phyloP scores from a whole-genome alignment of 306 rosid genomes.

The Styphnolobium japonicum region DNA sequence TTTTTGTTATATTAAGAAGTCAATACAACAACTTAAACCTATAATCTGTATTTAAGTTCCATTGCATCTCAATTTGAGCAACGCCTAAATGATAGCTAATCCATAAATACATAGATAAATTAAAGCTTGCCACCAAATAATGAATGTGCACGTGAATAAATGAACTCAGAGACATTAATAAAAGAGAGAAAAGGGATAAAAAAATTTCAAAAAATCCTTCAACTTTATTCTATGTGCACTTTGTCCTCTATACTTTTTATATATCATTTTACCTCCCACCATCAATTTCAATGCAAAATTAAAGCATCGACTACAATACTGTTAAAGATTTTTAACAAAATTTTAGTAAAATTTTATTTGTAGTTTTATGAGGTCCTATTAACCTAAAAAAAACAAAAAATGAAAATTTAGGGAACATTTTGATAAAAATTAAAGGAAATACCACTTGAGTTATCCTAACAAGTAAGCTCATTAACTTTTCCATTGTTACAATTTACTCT shows the following conservation, averaged over 20 bases:
- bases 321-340: not conserved
- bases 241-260: not conserved
- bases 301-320: not conserved
- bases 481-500: not conserved
- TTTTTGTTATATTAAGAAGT: not conserved
- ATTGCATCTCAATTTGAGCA: not conserved
- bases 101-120: not conserved
- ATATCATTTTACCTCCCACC: not conserved
- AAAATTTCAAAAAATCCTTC: not conserved
- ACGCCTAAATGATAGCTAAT: not conserved
- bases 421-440: too few species aligned
- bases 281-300: not conserved
- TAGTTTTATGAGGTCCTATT: too few species aligned
- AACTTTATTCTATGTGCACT: not conserved
- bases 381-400: too few species aligned
- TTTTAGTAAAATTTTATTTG: too few species aligned
- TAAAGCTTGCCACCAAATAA: conserved; percentile 1
- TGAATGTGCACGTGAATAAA: not conserved
- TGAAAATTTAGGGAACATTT: too few species aligned
- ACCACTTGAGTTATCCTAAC: too few species aligned
- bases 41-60: too few species aligned
- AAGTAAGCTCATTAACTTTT: not conserved
- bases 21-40: not conserved
- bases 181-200: not conserved
- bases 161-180: not conserved